These are phyloP conservation scores for Pseudocercospora crystallina DNA, from an alignment of 2,329 filamentous ascomycete genomes.

Conservation along the genomic window DNA sequence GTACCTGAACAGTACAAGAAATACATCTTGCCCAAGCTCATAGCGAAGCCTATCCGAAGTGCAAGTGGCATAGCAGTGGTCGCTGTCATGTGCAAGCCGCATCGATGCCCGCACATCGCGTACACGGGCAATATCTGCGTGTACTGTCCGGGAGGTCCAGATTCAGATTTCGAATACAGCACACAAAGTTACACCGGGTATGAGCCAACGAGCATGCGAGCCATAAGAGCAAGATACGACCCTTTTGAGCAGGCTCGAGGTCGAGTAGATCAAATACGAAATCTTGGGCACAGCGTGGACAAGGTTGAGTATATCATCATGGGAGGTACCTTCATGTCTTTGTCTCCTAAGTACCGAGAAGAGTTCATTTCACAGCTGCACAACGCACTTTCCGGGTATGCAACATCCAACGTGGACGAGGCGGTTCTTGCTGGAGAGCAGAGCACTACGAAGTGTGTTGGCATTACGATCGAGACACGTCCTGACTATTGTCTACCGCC, in stretches of 20 bases:
- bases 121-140: conserved; percentile 99
- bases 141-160: conserved; percentile 94
- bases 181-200: conserved; percentile 99
- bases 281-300: conserved; percentile 92
- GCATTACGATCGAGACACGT: conserved; percentile 96
- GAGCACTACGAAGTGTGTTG: conserved; percentile 96
- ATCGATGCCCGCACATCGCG: conserved; percentile 94
- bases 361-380: conserved; percentile 94
- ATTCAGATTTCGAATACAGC: conserved; percentile 98
- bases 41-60: conserved; percentile 94
- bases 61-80: conserved; percentile 97
- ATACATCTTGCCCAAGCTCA: conserved; percentile 92
- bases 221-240: conserved; percentile 94
- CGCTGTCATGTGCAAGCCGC: conserved; percentile 99
- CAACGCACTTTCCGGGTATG: conserved; percentile 94
- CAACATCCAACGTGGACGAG: conserved; percentile 91
- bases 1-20: conserved; percentile 99
- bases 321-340: conserved; percentile 98
- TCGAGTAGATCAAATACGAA: conserved; percentile 93
- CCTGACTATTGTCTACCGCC: conserved; percentile 95
- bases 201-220: conserved; percentile 97
- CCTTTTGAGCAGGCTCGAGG: conserved; percentile 96
- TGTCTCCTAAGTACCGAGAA: conserved; percentile 84
- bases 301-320: conserved; percentile 99
- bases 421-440: conserved; percentile 91